A percentile compares a stretch with the other conserved stretches of the same genome.
Conservation (phyloP, 2,329 filamentous ascomycete genomes). For the Epichloe typhina region DNA sequence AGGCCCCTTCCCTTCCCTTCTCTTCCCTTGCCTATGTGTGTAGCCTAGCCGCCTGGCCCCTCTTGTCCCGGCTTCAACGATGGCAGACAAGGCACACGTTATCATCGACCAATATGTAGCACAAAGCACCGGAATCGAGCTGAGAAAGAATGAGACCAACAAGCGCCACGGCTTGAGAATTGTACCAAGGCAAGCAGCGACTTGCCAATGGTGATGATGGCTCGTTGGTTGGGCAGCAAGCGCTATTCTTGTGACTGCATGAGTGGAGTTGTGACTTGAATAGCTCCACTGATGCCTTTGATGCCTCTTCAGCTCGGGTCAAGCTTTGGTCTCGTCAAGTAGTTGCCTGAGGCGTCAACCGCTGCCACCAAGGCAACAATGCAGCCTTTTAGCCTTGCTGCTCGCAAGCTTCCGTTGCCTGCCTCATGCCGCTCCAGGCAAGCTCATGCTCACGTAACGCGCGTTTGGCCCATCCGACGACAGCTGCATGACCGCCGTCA, state of each 20-base stretch:
- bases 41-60: slow-evolving; percentile 6
- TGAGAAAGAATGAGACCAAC: background rate
- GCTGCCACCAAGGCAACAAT: slow-evolving; percentile 15
- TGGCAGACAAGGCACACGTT: background rate
- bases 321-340: too few relatives aligned
- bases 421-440: slow-evolving; percentile 27
- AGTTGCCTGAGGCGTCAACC: slow-evolving; percentile 19
- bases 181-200: background rate
- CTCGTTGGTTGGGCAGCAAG: slow-evolving; percentile 2
- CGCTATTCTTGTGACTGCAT: background rate
- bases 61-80: background rate
- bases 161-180: background rate
- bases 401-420: slow-evolving; percentile 12
- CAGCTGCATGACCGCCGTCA: slow-evolving; percentile 7
- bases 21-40: too few relatives aligned
- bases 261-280: slow-evolving; percentile 1
- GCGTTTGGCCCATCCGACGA: slow-evolving; percentile 21
- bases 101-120: background rate
- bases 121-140: background rate
- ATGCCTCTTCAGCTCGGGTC: background rate
- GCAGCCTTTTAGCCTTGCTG: slow-evolving; percentile 23
- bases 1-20: background rate
- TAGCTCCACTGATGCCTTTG: slow-evolving; percentile 3
- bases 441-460: slow-evolving; percentile 37
- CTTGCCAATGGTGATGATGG: background rate